phyloP scores from a whole-genome alignment of 2,329 filamentous ascomycete genomes.

The Arthrobotrys entomopaga region DNA sequence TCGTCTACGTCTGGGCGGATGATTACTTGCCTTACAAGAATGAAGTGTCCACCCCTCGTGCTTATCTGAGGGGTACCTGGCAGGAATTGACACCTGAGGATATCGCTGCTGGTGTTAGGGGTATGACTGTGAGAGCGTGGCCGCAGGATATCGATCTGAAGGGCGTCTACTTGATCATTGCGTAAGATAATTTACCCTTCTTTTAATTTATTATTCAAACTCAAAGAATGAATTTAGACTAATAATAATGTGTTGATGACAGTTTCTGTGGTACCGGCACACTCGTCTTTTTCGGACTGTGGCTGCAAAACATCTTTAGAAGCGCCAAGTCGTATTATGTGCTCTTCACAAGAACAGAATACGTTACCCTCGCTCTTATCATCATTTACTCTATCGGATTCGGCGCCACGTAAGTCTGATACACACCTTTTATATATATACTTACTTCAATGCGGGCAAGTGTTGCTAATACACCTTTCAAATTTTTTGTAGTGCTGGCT shows the following conservation, averaged over 20 bases:
- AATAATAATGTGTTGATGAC: slow-evolving; percentile 33
- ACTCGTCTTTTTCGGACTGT: slow-evolving; percentile 52
- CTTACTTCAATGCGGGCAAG: too few species aligned
- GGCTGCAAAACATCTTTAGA: slow-evolving; percentile 53
- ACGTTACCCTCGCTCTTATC: slow-evolving; percentile 40
- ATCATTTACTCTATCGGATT: slow-evolving; percentile 38
- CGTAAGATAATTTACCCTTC: slow-evolving; percentile 24
- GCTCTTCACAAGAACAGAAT: slow-evolving; percentile 51
- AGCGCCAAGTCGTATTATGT: slow-evolving; percentile 53
- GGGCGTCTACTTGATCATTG: slow-evolving; percentile 54
- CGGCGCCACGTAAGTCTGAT: slow-evolving; percentile 55
- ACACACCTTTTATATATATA: neutral
- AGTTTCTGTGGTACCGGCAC: slow-evolving; percentile 51
- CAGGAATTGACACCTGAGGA: slow-evolving; percentile 39
- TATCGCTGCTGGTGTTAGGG: slow-evolving; percentile 30
- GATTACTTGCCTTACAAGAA: slow-evolving; percentile 46
- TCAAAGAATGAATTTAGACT: neutral
- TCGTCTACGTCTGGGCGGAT: slow-evolving; percentile 43
- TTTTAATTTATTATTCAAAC: neutral
- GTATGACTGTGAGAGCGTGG: slow-evolving; percentile 50
- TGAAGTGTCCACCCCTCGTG: slow-evolving; percentile 28
- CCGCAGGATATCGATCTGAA: slow-evolving; percentile 51
- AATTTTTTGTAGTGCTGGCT: slow-evolving; percentile 34
- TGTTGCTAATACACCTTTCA: slow-evolving; percentile 21
- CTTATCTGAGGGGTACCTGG: slow-evolving; percentile 45